Evolutionary conservation across 495 filamentous ascomycete genomes (phyloP).

Genomic region (Friedmanniomyces endolithicus): DNA sequence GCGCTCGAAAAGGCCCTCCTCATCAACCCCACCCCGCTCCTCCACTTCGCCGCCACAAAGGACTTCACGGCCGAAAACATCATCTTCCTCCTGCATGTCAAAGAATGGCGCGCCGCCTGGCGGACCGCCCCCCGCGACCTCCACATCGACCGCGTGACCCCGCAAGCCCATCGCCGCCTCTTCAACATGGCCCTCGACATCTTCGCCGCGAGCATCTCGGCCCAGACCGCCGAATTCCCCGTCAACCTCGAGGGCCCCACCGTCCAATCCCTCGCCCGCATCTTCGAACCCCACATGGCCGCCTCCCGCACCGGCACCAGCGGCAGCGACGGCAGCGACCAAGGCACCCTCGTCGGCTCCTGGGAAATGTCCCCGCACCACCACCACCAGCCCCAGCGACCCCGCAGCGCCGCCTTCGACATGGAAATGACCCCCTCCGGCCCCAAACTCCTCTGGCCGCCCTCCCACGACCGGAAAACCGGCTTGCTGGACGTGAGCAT

Average conservation of each 20-base stretch:
- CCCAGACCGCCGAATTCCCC: conserved; percentile 24
- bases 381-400: too few relatives aligned
- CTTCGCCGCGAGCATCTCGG: conserved; percentile 26
- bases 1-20: conserved; percentile 23
- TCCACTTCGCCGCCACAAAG: conserved; percentile 22
- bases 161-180: conserved; percentile 17
- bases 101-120: conserved; percentile 27
- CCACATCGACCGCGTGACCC: conserved; percentile 8
- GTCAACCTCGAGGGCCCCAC: conserved; percentile 30
- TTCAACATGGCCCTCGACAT: conserved; percentile 26
- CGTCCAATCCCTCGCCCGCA: conserved; percentile 15
- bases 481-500: too few relatives aligned
- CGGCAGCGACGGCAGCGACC: not conserved
- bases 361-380: not conserved
- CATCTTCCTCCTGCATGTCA: conserved; percentile 27
- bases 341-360: not conserved
- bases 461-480: too few relatives aligned
- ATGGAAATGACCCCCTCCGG: not conserved
- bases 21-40: conserved; percentile 25
- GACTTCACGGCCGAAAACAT: conserved; percentile 32
- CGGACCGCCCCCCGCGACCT: not conserved
- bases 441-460: not conserved
- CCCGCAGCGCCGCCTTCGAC: not conserved
- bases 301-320: not conserved
- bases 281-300: conserved; percentile 16